Percentiles rank a stretch among this genome's conserved stretches.
Evolutionary conservation across 108 stramenopile species (phyloP).

Genomic region (Thalassiosira profunda): DNA sequence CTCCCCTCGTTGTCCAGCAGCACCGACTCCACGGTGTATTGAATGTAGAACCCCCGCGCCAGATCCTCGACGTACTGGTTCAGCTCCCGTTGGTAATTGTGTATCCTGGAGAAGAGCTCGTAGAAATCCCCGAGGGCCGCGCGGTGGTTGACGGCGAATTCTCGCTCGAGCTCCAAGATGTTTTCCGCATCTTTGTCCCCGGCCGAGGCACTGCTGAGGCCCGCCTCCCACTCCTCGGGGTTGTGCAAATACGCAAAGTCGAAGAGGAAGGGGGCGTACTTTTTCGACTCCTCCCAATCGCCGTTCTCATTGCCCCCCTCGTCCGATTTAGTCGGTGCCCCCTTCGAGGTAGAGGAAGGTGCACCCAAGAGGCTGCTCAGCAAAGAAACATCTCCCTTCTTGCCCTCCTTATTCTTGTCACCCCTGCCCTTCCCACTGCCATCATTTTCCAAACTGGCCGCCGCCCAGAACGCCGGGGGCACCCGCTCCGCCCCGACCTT

Average conservation of each 20-base stretch:
- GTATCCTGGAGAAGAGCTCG: slow-evolving; percentile 48
- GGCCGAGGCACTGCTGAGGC: not conserved
- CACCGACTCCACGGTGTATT: slow-evolving; percentile 61
- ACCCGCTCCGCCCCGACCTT: slow-evolving; percentile 43
- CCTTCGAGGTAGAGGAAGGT: not conserved
- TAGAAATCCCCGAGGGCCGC: slow-evolving; percentile 47
- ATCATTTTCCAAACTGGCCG: not conserved
- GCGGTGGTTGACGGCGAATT: slow-evolving; percentile 51
- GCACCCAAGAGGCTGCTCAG: slow-evolving; percentile 19
- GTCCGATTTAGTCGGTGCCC: not conserved
- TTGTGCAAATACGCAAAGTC: slow-evolving; percentile 62
- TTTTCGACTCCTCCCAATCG: slow-evolving; percentile 40
- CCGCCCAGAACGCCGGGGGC: slow-evolving; percentile 45
- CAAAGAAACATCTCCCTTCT: not conserved
- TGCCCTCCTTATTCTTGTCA: not conserved
- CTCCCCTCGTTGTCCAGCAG: slow-evolving; percentile 57
- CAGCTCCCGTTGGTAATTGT: slow-evolving; percentile 50
- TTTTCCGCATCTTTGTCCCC: not conserved
- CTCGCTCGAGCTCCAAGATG: slow-evolving; percentile 53
- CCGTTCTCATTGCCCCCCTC: not conserved
- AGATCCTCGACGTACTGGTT: slow-evolving; percentile 51
- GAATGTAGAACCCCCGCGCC: slow-evolving; percentile 58
- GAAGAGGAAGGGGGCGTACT: slow-evolving; percentile 54
- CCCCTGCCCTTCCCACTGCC: not conserved
- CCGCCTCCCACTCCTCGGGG: slow-evolving; percentile 61